phyloP scores from a whole-genome alignment of 768 basidiomycete genomes.

The Coprinopsis cinerea region DNA sequence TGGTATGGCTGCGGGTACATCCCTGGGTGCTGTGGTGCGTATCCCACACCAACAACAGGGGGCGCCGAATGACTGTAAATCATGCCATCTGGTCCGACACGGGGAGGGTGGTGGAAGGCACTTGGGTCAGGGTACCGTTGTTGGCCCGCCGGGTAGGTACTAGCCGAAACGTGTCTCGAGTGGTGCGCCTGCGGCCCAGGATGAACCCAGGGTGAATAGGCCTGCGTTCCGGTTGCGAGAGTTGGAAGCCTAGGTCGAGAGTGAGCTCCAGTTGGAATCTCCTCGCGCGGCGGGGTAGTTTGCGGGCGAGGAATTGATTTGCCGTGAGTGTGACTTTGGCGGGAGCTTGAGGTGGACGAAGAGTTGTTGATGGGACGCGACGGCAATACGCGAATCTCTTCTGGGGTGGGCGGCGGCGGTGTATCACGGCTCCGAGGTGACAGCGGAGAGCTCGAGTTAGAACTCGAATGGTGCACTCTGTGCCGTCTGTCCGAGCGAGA shows the following conservation, averaged over 20 bases:
- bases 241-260: background rate
- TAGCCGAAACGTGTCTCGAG: slow-evolving; percentile 43
- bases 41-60: slow-evolving; percentile 24
- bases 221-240: slow-evolving; percentile 6
- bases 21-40: slow-evolving; percentile 33
- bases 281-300: slow-evolving; percentile 22
- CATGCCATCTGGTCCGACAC: slow-evolving; percentile 53
- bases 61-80: slow-evolving; percentile 68
- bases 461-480: slow-evolving; percentile 18
- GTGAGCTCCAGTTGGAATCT: slow-evolving; percentile 11
- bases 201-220: slow-evolving; percentile 17
- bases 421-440: slow-evolving; percentile 20
- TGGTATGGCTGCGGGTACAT: slow-evolving; percentile 39
- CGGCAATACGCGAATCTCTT: slow-evolving; percentile 60
- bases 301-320: slow-evolving; percentile 39
- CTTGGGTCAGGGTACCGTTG: slow-evolving; percentile 50
- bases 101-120: slow-evolving; percentile 47
- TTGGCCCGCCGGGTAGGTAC: slow-evolving; percentile 53
- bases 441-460: slow-evolving; percentile 21
- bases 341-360: slow-evolving; percentile 23
- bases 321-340: slow-evolving; percentile 35
- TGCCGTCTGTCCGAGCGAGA: slow-evolving; percentile 15
- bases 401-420: slow-evolving; percentile 28
- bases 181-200: slow-evolving; percentile 13
- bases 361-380: slow-evolving; percentile 25